Evolutionary conservation across 441 rosid genomes (phyloP).

Genomic region (Euphorbia celastroides): DNA sequence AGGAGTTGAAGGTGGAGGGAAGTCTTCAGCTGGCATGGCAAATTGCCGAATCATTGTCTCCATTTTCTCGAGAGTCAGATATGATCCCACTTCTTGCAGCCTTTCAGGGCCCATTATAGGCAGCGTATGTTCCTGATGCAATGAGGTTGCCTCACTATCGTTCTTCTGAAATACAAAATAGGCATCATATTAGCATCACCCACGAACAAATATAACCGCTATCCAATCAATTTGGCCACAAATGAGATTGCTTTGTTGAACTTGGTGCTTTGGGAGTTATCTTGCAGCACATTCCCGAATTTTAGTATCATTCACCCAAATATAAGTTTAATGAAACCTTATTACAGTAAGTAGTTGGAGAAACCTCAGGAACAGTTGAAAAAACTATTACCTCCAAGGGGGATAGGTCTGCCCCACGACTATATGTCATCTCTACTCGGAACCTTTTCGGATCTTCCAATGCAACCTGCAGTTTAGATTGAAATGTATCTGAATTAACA

Average conservation of each 20-base stretch:
- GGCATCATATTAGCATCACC: slow-evolving; percentile 3
- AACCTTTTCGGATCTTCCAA: slow-evolving; percentile 85
- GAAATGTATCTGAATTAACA: not conserved
- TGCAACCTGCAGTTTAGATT: slow-evolving; percentile 49
- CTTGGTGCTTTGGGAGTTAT: not conserved
- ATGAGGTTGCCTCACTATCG: slow-evolving; percentile 69
- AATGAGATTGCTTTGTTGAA: not conserved
- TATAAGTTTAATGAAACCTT: not conserved
- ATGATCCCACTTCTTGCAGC: slow-evolving; percentile 91
- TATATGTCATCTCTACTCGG: slow-evolving; percentile 90
- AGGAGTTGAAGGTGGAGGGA: slow-evolving; percentile 88
- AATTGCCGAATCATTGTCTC: slow-evolving; percentile 89
- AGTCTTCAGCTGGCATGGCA: slow-evolving; percentile 99
- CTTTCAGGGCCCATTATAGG: slow-evolving; percentile 99
- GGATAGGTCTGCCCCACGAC: slow-evolving; percentile 99
- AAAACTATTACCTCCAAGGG: slow-evolving; percentile 73
- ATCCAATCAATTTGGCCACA: not conserved
- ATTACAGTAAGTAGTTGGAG: not conserved
- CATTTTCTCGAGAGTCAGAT: slow-evolving; percentile 82
- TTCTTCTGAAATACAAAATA: slow-evolving; percentile 43
- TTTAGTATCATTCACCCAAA: not conserved
- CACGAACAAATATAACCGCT: not conserved
- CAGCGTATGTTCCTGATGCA: slow-evolving; percentile 94
- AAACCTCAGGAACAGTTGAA: not conserved
- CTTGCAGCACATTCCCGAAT: not conserved